Base-by-base conservation (phyloP, 768 basidiomycete genomes). In the Mycena alexandri region DNA sequence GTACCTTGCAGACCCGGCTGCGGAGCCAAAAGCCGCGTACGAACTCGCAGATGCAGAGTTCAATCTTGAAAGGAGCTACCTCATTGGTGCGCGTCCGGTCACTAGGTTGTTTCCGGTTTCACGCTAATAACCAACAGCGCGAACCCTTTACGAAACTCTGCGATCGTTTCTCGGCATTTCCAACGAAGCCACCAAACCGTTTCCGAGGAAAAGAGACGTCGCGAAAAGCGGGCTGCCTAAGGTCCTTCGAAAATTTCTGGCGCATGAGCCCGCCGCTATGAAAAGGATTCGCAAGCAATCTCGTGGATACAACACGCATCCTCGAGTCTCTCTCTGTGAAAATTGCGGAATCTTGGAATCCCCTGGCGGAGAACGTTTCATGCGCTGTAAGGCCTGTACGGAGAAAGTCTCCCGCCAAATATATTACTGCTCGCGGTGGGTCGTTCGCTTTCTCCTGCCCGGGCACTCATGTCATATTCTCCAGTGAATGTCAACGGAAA, bases 401-500 rank as follows among this genome's bases (percentile, higher is more conserved):
- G 57, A 59, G 17, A 59, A 59, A 3, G 57, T 59, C 29, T 33
- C 33, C 19, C 57, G 57, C 42, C 46, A 47, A 14, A 10, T 47
- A 14, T 47, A 59, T 19, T 59, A 59, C 29, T 59, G 57, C 44
- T 47, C 57, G 29, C 43, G 57, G 57, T 59, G 16, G 13, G 57
- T 47, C n/a, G 25, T 46, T n/a, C 2, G 3, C 13, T 25, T 19
- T 12, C 34, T 8, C 34, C 1, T 25, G 13, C 9, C 25, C 33
- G 2, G 44, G 9, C 16, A 29, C 3, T 46, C 41, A n/a, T 29
- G 17, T 24, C 12, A 17, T 17, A 5, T 8, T 47, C 3, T 19
- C 12, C 44, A 59, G 57, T 21, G 44, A 59, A 24, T 59, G 57
- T 19, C 57, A 59, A 47, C 25, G 57, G 36, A 44, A 59, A 25